A percentile compares a stretch with the other conserved stretches of the same genome.
Conservation (phyloP, 148 eudicot genomes). For the Oxyria digyna region DNA sequence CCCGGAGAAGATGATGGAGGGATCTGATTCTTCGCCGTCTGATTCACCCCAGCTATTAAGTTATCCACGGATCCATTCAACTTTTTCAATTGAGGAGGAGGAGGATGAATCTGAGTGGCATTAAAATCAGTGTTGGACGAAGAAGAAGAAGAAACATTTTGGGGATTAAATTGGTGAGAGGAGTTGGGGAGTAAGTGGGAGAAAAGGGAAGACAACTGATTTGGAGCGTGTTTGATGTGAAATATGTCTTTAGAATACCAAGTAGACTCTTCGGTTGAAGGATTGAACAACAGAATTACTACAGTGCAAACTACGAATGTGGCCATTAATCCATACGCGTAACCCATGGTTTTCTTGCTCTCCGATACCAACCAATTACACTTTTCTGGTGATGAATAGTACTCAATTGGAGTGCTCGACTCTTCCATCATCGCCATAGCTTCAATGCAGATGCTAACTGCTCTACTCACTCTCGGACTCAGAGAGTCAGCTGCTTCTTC, state of each 20-base stretch:
- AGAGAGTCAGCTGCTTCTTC: neutral
- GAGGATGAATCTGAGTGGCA: neutral
- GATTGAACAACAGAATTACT: neutral
- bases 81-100: neutral
- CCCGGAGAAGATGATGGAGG: neutral
- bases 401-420: neutral
- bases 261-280: conserved; percentile 12
- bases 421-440: conserved; percentile 1
- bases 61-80: neutral
- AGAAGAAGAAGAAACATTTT: too few relatives aligned
- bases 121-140: neutral
- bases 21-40: neutral
- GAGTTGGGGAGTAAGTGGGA: conserved; percentile 26
- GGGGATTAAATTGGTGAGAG: neutral
- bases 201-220: conserved; percentile 22
- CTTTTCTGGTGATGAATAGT: neutral
- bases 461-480: neutral
- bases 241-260: conserved; percentile 13
- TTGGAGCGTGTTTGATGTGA: conserved; percentile 12
- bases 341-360: conserved; percentile 18
- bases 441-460: neutral
- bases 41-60: neutral
- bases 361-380: conserved; percentile 6
- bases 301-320: conserved; percentile 21
- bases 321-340: conserved; percentile 26